Evolutionary conservation across 2,329 filamentous ascomycete genomes (phyloP).

Genomic region (Ophiosphaerella narmari): DNA sequence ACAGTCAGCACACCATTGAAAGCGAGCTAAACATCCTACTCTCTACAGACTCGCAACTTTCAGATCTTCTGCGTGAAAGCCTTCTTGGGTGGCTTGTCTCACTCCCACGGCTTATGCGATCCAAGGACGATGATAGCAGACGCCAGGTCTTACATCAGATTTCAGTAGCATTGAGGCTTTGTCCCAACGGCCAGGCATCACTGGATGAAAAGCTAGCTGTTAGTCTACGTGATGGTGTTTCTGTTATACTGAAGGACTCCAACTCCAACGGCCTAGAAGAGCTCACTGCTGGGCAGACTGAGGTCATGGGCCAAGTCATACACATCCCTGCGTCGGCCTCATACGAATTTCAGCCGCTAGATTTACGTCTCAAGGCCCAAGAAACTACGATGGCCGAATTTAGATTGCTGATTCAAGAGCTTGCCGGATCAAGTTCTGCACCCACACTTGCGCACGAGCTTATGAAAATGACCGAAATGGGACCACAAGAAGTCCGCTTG

Average conservation of each 20-base stretch:
- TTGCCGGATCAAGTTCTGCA: constrained; percentile 52
- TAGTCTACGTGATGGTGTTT: constrained; percentile 75
- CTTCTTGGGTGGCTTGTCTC: constrained; percentile 82
- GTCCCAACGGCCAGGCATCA: constrained; percentile 66
- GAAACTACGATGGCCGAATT: constrained; percentile 66
- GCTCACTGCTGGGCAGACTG: constrained; percentile 13
- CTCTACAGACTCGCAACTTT: constrained; percentile 64
- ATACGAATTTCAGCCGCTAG: constrained; percentile 61
- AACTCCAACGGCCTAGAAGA: constrained; percentile 32
- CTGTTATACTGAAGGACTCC: constrained; percentile 51
- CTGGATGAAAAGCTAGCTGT: constrained; percentile 69
- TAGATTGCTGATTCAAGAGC: constrained; percentile 61
- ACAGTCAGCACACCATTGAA: constrained; percentile 52
- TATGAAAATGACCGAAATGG: constrained; percentile 65
- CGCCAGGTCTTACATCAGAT: constrained; percentile 74
- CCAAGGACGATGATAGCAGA: constrained; percentile 79
- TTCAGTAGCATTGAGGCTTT: constrained; percentile 70
- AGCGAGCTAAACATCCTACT: constrained; percentile 63
- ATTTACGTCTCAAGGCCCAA: constrained; percentile 66
- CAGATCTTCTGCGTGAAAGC: constrained; percentile 68
- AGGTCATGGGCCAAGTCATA: constrained; percentile 18
- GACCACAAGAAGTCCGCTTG: constrained; percentile 63
- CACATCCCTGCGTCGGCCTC: constrained; percentile 22
- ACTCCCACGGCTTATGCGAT: constrained; percentile 81
- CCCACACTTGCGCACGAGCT: constrained; percentile 66